Percentiles rank a stretch among this genome's conserved stretches.
These are phyloP conservation scores for Microcyclosporella mali DNA, from an alignment of 2,329 filamentous ascomycete genomes.

Conservation along the genomic window DNA sequence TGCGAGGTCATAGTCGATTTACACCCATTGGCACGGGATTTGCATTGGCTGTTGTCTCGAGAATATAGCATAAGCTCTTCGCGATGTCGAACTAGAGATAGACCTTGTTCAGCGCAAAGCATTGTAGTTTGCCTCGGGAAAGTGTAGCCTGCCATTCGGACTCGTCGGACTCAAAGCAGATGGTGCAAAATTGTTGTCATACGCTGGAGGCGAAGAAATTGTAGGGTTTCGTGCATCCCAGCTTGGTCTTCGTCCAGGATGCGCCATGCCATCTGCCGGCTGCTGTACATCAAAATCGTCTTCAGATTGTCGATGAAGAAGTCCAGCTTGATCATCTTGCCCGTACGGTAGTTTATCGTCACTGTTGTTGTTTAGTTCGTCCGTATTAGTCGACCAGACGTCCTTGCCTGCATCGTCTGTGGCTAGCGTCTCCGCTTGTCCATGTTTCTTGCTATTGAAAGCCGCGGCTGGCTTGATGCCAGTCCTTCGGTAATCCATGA, in stretches of 20 bases:
- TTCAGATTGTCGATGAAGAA: constrained; percentile 11
- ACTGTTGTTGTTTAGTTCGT: constrained; percentile 21
- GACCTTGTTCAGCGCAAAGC: constrained; percentile 9
- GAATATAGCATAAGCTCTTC: not conserved
- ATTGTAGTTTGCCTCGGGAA: constrained; percentile 23
- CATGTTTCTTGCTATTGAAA: constrained; percentile 37
- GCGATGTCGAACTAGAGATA: not conserved
- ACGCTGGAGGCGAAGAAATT: constrained; percentile 10
- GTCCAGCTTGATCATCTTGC: constrained; percentile 12
- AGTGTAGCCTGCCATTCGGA: constrained; percentile 14
- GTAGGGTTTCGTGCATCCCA: constrained; percentile 8
- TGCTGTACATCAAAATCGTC: constrained; percentile 8
- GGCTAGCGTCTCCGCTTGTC: constrained; percentile 20
- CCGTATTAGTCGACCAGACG: constrained; percentile 41
- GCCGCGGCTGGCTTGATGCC: constrained; percentile 44
- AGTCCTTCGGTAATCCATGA: constrained; percentile 52
- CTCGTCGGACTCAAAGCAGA: constrained; percentile 17
- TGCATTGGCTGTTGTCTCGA: too few species aligned
- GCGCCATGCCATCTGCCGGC: constrained; percentile 10
- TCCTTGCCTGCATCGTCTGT: constrained; percentile 41
- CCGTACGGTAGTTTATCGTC: constrained; percentile 12
- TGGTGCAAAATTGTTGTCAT: constrained; percentile 15
- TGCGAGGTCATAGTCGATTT: too few species aligned
- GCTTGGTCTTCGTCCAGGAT: constrained; percentile 16
- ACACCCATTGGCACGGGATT: too few species aligned